Evolutionary conservation across 2,329 filamentous ascomycete species (phyloP), one percentile per base, ranked within the genome.

Genomic region (Calonectria hongkongensis): DNA sequence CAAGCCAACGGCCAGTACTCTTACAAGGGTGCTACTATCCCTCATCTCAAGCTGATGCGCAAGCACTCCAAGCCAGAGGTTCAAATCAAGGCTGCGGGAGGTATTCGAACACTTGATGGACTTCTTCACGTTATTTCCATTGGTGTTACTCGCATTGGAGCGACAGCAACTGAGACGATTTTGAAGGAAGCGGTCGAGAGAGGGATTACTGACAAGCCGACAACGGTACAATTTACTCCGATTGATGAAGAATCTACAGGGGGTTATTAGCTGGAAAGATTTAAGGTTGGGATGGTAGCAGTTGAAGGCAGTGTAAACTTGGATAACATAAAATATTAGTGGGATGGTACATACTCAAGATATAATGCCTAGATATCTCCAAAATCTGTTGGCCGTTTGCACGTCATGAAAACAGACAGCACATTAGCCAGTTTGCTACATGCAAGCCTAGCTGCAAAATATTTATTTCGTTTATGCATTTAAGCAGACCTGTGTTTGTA

Each of bases 81-180:
- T 0, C 87, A 89, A 79, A 85, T 92, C 69, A 92, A 92, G 80
- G 90, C 89, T 0, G 89, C 89, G 0, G 89, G 90, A 0, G 89
- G 90, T 1, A 86, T 92, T 4, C 81, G 90, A 16, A 91, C 88
- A 0, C 77, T 92, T 50, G 89, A 92, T 77, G 89, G 91, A 74
- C 73, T 92, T 48, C 77, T 92, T 21, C 85, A 87, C 71, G 87
- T 90, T 12, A 88, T 88, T 85, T 85, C 85, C 2, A 73, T 91
- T 2, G 90, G 90, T 0, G 88, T 90, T 0, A 88, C 85, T 2
- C 83, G 90, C 12, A 87, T 92, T 54, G 90, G 90, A 0, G 88
- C 89, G 0, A 89, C 89, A 0, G 88, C 89, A 3, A 92, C 89
- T 0, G 82, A 85, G 48, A 84, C 84, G 0, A 92, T 92, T 45